A percentile compares a stretch with the other conserved stretches of the same genome.
Conservation (phyloP, 2,329 filamentous ascomycete genomes). For the Ascochyta rabiei region DNA sequence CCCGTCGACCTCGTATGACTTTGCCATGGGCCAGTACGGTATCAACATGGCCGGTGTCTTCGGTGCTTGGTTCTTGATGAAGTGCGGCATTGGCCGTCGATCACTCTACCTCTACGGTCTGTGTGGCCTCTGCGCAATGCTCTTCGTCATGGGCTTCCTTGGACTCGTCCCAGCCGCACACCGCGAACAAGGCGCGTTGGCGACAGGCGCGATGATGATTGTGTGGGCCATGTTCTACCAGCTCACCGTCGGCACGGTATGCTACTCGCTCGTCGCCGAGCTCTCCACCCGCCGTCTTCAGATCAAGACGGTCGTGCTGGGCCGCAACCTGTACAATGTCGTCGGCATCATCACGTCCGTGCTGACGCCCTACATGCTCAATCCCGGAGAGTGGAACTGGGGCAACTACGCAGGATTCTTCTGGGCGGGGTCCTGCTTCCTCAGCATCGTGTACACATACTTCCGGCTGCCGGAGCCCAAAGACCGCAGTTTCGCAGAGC, state of each 20-base stretch:
- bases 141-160: slow-evolving; percentile 83
- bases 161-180: slow-evolving; percentile 71
- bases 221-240: slow-evolving; percentile 68
- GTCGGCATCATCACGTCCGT: slow-evolving; percentile 82
- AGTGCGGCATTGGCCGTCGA: slow-evolving; percentile 74
- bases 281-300: slow-evolving; percentile 81
- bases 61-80: slow-evolving; percentile 82
- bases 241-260: slow-evolving; percentile 84
- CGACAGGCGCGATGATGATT: slow-evolving; percentile 81
- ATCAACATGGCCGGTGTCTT: slow-evolving; percentile 81
- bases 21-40: slow-evolving; percentile 63
- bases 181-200: slow-evolving; percentile 67
- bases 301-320: slow-evolving; percentile 90
- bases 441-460: slow-evolving; percentile 80
- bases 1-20: slow-evolving; percentile 51
- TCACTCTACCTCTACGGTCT: slow-evolving; percentile 78
- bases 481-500: slow-evolving; percentile 82
- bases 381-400: slow-evolving; percentile 87
- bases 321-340: slow-evolving; percentile 77
- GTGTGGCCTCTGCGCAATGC: slow-evolving; percentile 71
- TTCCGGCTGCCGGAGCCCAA: slow-evolving; percentile 81
- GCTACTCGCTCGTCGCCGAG: slow-evolving; percentile 87
- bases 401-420: slow-evolving; percentile 87
- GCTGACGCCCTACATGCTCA: slow-evolving; percentile 90
- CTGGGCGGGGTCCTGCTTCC: slow-evolving; percentile 80